Percentiles rank a stretch among this genome's conserved stretches.
phyloP scores from a whole-genome alignment of 2,329 filamentous ascomycete genomes.

The Penicillium sp. region DNA sequence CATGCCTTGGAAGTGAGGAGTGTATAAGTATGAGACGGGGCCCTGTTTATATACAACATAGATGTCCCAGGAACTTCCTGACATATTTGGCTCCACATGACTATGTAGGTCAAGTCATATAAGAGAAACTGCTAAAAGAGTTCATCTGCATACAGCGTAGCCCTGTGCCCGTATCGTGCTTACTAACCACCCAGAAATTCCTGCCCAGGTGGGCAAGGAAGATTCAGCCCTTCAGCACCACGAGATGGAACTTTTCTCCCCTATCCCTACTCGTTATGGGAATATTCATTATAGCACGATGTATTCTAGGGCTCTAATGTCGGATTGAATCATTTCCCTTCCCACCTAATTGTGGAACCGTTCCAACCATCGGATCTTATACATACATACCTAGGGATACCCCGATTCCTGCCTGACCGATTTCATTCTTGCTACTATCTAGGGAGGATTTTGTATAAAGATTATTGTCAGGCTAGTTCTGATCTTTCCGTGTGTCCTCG shows the following conservation, averaged over 20 bases:
- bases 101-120: not conserved
- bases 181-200: not conserved
- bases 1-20: not conserved
- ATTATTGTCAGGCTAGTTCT: not conserved
- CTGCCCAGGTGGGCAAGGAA: too few relatives aligned
- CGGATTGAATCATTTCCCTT: too few relatives aligned
- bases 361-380: not conserved
- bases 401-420: not conserved
- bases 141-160: not conserved
- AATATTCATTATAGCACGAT: not conserved
- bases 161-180: not conserved
- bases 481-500: slow-evolving; percentile 11
- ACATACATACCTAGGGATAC: too few relatives aligned
- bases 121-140: not conserved
- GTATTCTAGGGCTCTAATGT: too few relatives aligned
- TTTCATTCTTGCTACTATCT: too few relatives aligned
- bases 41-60: not conserved
- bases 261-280: not conserved
- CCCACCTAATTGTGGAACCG: not conserved
- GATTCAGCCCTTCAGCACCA: not conserved
- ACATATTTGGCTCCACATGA: not conserved
- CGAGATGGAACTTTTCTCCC: not conserved
- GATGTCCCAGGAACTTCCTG: not conserved
- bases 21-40: not conserved
- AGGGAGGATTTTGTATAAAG: not conserved